Evolutionary conservation across 2,329 filamentous ascomycete species (phyloP), one percentile per base, ranked within the genome.

Genomic region (Aschersonia sp.): DNA sequence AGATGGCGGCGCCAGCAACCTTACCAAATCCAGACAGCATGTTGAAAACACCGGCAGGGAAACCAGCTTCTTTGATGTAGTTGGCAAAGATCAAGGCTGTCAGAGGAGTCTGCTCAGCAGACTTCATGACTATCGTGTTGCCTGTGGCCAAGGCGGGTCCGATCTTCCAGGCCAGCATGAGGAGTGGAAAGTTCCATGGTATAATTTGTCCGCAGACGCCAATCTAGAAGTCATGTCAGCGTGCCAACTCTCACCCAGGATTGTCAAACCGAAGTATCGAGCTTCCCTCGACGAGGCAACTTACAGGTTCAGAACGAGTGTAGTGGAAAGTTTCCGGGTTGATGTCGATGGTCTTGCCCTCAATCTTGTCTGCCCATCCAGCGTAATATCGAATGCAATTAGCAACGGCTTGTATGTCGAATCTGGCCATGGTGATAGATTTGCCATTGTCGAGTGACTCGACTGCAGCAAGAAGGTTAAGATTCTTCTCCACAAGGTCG

Each of bases 371-470:
- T 59, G 88, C 85, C 82, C 84, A 94, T 52, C 89, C 89, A 60
- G 77, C 88, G 59, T 69, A 70, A 63, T 70, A 96, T 66, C 89
- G 80, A 59, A 96, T 67, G 69, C 77, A 83, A 60, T 74, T 81
- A 54, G 78, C 72, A 50, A 82, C 81, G 56, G 78, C 75, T 48
- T 65, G 70, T 42, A 94, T 74, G 61, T 95, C 88, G 40, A 80
- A 84, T 61, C 80, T 84, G 52, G 86, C 83, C 76, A 87, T 79
- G 60, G 61, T 73, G 63, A 88, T 77, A 53, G 84, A 80, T 77
- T 92, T 92, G 65, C 85, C 89, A 61, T 94, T 88, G 73, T 94
- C 89, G 48, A 94, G 75, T 41, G 87, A 82, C 74, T 95, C 89
- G 50, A 94, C 81, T 28, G 87, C 77, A 48, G 86, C 84, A 53